Percentiles rank a stretch among this genome's conserved stretches.
Evolutionary conservation across 129 eudicot species (phyloP).

Genomic region (Ambrosia artemisiifolia): DNA sequence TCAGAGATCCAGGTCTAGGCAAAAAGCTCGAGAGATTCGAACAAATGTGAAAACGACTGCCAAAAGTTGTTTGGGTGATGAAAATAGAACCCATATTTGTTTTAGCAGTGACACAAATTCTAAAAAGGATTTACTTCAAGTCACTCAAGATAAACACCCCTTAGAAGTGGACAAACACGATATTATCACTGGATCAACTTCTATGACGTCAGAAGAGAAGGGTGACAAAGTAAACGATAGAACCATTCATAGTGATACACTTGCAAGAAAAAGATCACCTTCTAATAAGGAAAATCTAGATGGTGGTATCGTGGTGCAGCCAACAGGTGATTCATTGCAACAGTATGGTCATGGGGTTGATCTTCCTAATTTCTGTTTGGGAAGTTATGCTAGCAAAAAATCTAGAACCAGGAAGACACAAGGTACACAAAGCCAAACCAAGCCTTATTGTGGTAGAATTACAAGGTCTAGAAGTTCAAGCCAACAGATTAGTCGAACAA

Average conservation of each 20-base stretch:
- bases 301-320: slow-evolving; percentile 12
- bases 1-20: slow-evolving; percentile 86
- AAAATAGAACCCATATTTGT: slow-evolving; percentile 24
- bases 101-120: slow-evolving; percentile 29
- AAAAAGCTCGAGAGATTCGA: slow-evolving; percentile 82
- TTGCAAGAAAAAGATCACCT: slow-evolving; percentile 27
- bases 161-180: slow-evolving; percentile 25
- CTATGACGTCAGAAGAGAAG: slow-evolving; percentile 19
- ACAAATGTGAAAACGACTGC: slow-evolving; percentile 44
- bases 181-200: slow-evolving; percentile 19
- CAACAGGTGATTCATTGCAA: slow-evolving; percentile 17
- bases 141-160: slow-evolving; percentile 24
- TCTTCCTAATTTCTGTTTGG: slow-evolving; percentile 22
- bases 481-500: slow-evolving; percentile 18
- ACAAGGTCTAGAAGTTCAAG: slow-evolving; percentile 36
- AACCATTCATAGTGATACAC: slow-evolving; percentile 23
- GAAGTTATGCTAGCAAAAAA: slow-evolving; percentile 28
- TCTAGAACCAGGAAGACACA: slow-evolving; percentile 20
- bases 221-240: slow-evolving; percentile 20
- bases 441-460: slow-evolving; percentile 28
- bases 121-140: slow-evolving; percentile 21
- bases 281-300: slow-evolving; percentile 16
- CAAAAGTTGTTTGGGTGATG: slow-evolving; percentile 39
- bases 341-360: slow-evolving; percentile 16
- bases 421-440: slow-evolving; percentile 23